Evolutionary conservation across 148 eudicot species (phyloP), one percentile per base, ranked within the genome.

Genomic region (Oxyria digyna): DNA sequence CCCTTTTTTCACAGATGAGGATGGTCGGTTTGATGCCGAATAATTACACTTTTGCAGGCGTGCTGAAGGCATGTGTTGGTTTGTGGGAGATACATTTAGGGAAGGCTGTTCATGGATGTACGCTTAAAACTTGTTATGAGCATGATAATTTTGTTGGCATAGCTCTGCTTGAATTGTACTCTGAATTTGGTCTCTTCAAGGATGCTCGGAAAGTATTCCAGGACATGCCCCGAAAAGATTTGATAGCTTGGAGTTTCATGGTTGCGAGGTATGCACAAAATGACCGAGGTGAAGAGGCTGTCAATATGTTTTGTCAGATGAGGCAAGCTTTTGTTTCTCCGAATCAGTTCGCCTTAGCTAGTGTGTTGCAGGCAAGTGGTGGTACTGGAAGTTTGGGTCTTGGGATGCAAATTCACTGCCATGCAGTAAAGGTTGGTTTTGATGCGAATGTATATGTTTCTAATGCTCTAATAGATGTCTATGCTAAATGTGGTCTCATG

Each of bases 191-290:
- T 21, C 80, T 75, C 75, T 74, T 85, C 74, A 69, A 70, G 46
- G 91, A 84, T 79, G 96, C 91, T 74, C 69, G 63, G 55, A 67
- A 43, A 13, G 87, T 84, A 4, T 92, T 92, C 72, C 86, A 87
- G 71, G 89, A 75, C 70, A 80, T 89, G 73, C 88, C 91, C 0
- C 81, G 78, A 45, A 77, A 77, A 69, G 86, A 84, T 81, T 87
- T 89, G 69, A 77, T 92, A 31, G 71, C 89, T 27, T 92, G 96
- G 96, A 92, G 94, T 75, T 87, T 89, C 76, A 81, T 92, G 91
- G 85, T 92, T 74, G 46, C 94, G 9, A 79, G 94, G n/a, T 87
- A 82, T 76, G 82, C 97, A 2, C 97, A 92, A 76, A 80, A 84
- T 75, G 78, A 79, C 74, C 79, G 68, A 46, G 79, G 84, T 77